Evolutionary conservation across 2,329 filamentous ascomycete species (phyloP).

Genomic region (Fusarium mundagurra): DNA sequence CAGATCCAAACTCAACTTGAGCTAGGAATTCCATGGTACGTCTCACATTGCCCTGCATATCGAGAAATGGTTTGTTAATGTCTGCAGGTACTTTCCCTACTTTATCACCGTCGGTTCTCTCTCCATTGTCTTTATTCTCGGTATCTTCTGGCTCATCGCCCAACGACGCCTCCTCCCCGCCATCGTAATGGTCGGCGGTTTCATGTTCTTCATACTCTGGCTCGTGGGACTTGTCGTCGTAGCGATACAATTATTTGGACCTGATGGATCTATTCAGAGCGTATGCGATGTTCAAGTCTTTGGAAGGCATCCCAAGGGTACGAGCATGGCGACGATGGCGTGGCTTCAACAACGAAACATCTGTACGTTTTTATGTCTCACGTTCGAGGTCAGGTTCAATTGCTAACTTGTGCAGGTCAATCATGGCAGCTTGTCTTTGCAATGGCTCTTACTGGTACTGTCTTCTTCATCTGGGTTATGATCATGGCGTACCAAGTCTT

Average conservation of each 20-base stretch:
- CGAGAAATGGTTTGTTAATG: background rate
- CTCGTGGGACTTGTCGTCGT: slow-evolving; percentile 71
- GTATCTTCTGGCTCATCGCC: slow-evolving; percentile 71
- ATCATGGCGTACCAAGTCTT: slow-evolving; percentile 74
- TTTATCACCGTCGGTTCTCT: slow-evolving; percentile 68
- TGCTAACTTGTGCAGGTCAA: slow-evolving; percentile 57
- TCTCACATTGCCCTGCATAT: background rate
- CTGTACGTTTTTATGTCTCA: slow-evolving; percentile 55
- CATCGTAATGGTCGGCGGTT: slow-evolving; percentile 71
- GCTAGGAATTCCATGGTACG: slow-evolving; percentile 69
- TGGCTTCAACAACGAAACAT: slow-evolving; percentile 72
- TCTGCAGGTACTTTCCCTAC: slow-evolving; percentile 72
- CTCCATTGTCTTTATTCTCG: slow-evolving; percentile 71
- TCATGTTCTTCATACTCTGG: slow-evolving; percentile 75
- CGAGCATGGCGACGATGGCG: slow-evolving; percentile 65
- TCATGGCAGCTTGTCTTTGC: slow-evolving; percentile 73
- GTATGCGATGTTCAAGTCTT: slow-evolving; percentile 70
- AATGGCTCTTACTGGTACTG: slow-evolving; percentile 66
- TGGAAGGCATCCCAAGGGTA: slow-evolving; percentile 59
- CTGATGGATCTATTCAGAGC: slow-evolving; percentile 64
- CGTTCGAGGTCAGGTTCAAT: background rate
- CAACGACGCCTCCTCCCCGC: slow-evolving; percentile 68
- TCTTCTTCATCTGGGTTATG: slow-evolving; percentile 75
- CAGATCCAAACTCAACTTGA: slow-evolving; percentile 65
- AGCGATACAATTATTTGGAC: slow-evolving; percentile 71